A percentile compares a stretch with the other conserved stretches of the same genome.
These are phyloP conservation scores for Poa annua DNA, from an alignment of 176 grass and related monocot genomes.

Conservation along the genomic window DNA sequence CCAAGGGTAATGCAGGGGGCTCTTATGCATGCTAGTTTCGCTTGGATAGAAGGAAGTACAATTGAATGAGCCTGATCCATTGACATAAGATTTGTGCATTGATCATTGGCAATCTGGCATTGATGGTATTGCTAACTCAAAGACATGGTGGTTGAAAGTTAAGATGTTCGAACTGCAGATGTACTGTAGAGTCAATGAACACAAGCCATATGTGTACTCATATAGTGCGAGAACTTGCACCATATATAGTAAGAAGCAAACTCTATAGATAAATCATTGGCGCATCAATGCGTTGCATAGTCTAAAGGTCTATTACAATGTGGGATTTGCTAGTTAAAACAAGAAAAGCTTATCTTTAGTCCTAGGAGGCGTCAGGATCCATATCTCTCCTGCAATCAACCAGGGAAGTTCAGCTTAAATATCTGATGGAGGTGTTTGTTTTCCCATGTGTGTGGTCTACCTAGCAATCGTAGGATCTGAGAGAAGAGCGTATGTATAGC, in stretches of 20 bases:
- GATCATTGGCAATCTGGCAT: not conserved
- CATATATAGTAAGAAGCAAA: not conserved
- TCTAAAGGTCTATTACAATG: not conserved
- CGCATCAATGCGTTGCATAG: not conserved
- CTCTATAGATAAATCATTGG: not conserved
- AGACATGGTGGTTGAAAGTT: not conserved
- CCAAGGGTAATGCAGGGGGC: too few species aligned
- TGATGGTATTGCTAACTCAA: not conserved
- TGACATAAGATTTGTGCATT: too few species aligned
- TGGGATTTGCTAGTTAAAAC: not conserved
- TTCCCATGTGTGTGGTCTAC: not conserved
- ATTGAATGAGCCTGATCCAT: too few species aligned
- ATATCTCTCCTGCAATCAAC: not conserved
- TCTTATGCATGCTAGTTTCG: too few species aligned
- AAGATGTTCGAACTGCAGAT: not conserved
- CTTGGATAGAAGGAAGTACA: too few species aligned
- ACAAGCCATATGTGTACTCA: not conserved
- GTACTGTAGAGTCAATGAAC: not conserved
- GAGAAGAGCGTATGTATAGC: not conserved
- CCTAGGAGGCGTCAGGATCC: not conserved
- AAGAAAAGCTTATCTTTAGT: not conserved
- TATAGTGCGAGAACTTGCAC: not conserved
- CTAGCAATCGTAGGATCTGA: not conserved
- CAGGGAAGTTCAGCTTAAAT: not conserved
- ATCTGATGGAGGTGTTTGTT: not conserved